These are phyloP conservation scores for Pseudogymnoascus sp. DNA, from an alignment of 2,329 filamentous ascomycete genomes.

Conservation along the genomic window DNA sequence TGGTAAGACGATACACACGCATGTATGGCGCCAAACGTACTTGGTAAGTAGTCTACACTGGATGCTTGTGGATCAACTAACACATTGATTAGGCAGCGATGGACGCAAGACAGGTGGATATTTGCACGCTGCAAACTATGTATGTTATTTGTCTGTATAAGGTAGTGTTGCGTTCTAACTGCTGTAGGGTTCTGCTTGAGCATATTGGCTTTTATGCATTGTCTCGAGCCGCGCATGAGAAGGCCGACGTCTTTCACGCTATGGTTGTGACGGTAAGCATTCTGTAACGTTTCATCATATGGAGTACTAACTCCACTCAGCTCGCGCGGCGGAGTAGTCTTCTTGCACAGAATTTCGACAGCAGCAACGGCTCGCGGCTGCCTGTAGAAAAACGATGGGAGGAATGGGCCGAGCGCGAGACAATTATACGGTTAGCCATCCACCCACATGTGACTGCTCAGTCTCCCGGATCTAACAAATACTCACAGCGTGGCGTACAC, in stretches of 20 bases:
- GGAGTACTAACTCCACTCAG: not conserved
- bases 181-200: conserved; percentile 17
- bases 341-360: conserved; percentile 16
- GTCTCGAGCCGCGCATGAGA: conserved; percentile 20
- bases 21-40: conserved; percentile 10
- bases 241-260: conserved; percentile 21
- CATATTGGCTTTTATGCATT: conserved; percentile 21
- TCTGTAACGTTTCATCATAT: not conserved
- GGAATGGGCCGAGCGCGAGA: conserved; percentile 21
- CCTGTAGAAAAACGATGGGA: conserved; percentile 19
- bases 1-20: conserved; percentile 8
- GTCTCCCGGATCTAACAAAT: not conserved
- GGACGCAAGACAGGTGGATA: conserved; percentile 16
- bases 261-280: conserved; percentile 20
- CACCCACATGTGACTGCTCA: not conserved
- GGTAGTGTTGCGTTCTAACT: not conserved
- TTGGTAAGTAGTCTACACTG: not conserved
- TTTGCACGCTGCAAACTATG: conserved; percentile 21
- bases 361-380: conserved; percentile 15
- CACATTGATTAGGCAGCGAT: not conserved
- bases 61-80: not conserved
- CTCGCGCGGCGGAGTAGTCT: conserved; percentile 20
- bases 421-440: conserved; percentile 18
- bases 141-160: conserved; percentile 6
- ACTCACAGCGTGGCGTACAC: conserved; percentile 19